Percentiles rank a stretch among this genome's conserved stretches.
Evolutionary conservation across 2,329 filamentous ascomycete genomes (phyloP).

Genomic region (Claviceps purpurea): DNA sequence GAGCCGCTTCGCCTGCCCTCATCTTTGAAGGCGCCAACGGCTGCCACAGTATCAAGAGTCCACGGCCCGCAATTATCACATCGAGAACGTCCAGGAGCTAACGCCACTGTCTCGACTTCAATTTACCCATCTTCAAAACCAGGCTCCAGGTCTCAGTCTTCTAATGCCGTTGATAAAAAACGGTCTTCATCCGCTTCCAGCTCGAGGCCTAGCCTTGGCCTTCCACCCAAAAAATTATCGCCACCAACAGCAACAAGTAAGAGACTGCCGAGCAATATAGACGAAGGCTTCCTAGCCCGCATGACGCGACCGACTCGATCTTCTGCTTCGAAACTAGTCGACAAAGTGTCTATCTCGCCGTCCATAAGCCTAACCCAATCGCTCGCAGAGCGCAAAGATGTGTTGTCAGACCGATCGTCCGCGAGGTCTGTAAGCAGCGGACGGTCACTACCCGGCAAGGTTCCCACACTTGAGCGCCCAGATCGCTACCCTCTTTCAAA

Average conservation of each 20-base stretch:
- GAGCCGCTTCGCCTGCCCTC: slow-evolving; percentile 53
- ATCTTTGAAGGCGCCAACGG: slow-evolving; percentile 55
- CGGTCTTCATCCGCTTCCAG: slow-evolving; percentile 32
- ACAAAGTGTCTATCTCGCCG: slow-evolving; percentile 42
- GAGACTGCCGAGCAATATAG: slow-evolving; percentile 38
- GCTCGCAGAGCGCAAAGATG: slow-evolving; percentile 2
- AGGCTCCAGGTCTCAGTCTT: slow-evolving; percentile 2
- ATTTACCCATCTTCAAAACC: slow-evolving; percentile 23
- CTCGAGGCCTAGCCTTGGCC: slow-evolving; percentile 40
- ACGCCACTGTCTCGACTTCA: slow-evolving; percentile 18
- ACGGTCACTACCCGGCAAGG: background rate
- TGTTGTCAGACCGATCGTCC: background rate
- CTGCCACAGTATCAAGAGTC: slow-evolving; percentile 52
- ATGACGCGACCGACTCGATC: slow-evolving; percentile 69
- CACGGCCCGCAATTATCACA: slow-evolving; percentile 13
- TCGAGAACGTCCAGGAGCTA: slow-evolving; percentile 19
- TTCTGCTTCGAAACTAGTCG: slow-evolving; percentile 53
- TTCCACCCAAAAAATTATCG: slow-evolving; percentile 39
- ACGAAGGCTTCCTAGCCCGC: slow-evolving; percentile 62
- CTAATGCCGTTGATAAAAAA: slow-evolving; percentile 25
- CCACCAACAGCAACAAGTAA: slow-evolving; percentile 4
- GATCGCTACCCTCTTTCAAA: background rate
- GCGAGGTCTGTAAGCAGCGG: slow-evolving; percentile 1
- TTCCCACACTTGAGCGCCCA: background rate
- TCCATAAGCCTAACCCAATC: slow-evolving; percentile 26